phyloP scores from a whole-genome alignment of 2,329 filamentous ascomycete genomes.

The Diplodia intermedia region DNA sequence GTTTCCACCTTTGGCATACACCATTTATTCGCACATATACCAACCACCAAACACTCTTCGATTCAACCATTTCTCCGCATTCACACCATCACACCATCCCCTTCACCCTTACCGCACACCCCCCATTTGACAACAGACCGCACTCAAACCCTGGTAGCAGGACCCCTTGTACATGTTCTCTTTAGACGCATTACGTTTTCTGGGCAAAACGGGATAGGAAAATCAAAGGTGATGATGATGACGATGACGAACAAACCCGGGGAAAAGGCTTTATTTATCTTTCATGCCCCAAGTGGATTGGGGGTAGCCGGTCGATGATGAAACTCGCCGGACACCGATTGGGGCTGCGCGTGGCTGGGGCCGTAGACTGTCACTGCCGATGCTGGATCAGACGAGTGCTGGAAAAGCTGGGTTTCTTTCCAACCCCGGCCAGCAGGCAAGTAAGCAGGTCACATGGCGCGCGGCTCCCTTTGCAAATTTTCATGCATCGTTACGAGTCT shows the following conservation, averaged over 20 bases:
- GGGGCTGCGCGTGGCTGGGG: not conserved
- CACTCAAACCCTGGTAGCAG: conserved; percentile 3
- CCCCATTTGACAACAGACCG: not conserved
- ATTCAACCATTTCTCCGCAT: conserved; percentile 15
- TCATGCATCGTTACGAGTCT: conserved; percentile 31
- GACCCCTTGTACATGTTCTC: conserved; percentile 21
- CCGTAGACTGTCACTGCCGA: not conserved
- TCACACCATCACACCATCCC: conserved; percentile 2
- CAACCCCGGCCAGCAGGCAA: conserved; percentile 2
- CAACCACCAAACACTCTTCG: conserved; percentile 1
- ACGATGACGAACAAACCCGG: conserved; percentile 15
- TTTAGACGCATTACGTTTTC: conserved; percentile 27
- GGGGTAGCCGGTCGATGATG: conserved; percentile 22
- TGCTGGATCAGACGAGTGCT: not conserved
- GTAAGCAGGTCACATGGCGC: not conserved
- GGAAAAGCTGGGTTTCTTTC: not conserved
- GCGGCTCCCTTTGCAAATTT: not conserved
- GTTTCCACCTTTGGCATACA: conserved; percentile 16
- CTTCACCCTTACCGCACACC: not conserved
- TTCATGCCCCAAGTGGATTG: not conserved
- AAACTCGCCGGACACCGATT: conserved; percentile 13
- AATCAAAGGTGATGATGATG: conserved; percentile 29
- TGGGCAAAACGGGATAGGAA: conserved; percentile 17
- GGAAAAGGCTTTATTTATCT: conserved; percentile 21
- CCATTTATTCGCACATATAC: conserved; percentile 25